Base-by-base conservation (phyloP, 306 rosid species). In the Ziziphus jujuba region DNA sequence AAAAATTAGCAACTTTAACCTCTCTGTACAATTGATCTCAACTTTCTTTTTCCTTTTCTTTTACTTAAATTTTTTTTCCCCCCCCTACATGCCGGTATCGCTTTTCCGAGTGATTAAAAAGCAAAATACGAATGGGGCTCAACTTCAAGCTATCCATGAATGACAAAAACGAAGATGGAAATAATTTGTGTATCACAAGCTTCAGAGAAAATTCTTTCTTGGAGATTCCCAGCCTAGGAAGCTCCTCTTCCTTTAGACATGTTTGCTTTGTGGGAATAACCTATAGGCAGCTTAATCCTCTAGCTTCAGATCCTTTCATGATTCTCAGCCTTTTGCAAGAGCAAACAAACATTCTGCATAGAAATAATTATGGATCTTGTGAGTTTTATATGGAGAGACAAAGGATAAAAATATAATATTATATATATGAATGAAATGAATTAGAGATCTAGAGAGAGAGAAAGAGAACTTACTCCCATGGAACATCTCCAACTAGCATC, bases 401-500 rank as follows among this genome's bases (percentile, higher is more conserved):
- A 20, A 13, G 5, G 20, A 49, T 13, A 49, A 4, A 17, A 14
- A 47, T 11, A 47, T 14, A 47, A 47, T 47, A 47, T 47, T 47
- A 5, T 11, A 35, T 15, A 19, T 20, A 20, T 33, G n/a, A 9
- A 9, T 20, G 48, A 59, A 60, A 62, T 34, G 5, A 51, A 31
- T 2, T 15, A 52, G 49, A 20, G 17, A 2, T 8, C 38, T 10
- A 5, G 24, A 52, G 56, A 24, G 15, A 15, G 4, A 68, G 31
- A 16, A 0, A 19, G 19, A 53, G 1, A 16, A 84, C 96, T 77
- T 80, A 84, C 91, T 81, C 56, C 96, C 97, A 89, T 65, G 97
- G 96, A 71, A 91, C 97, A 71, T 91, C 97, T 83, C 97, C 97
- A 66, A 87, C 95, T 9, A 91, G 77, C 97, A 89, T 91, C 96